A percentile compares a stretch with the other conserved stretches of the same genome.
These are phyloP conservation scores for Calonectria ilicicola DNA, from an alignment of 2,329 filamentous ascomycete species.

Conservation along the genomic window DNA sequence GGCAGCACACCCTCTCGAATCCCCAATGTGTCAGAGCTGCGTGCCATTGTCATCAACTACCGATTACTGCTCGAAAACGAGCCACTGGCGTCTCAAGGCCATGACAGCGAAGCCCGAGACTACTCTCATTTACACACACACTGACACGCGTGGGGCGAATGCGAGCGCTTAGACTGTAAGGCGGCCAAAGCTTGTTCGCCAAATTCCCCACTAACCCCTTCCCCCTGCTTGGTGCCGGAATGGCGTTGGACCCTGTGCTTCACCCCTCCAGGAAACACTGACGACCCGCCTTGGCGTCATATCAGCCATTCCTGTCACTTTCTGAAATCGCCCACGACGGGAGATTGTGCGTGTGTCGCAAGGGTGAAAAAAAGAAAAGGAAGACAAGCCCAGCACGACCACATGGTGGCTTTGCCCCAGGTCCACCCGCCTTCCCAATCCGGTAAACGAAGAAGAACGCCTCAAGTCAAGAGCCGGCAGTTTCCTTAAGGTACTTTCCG, in stretches of 20 bases:
- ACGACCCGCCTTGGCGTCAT: constrained; percentile 38
- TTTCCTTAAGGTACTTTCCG: constrained; percentile 4
- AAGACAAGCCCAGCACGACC: constrained; percentile 8
- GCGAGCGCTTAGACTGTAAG: constrained; percentile 21
- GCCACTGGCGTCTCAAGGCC: background rate
- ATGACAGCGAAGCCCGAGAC: constrained; percentile 24
- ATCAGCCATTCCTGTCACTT: constrained; percentile 32
- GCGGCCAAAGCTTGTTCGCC: constrained; percentile 9
- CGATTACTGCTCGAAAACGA: background rate
- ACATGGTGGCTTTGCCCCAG: constrained; percentile 23
- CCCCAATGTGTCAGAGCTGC: background rate
- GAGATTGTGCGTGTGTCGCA: constrained; percentile 25
- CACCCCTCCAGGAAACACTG: constrained; percentile 25
- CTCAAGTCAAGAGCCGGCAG: background rate
- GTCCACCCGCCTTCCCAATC: background rate
- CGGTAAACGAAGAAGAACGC: background rate
- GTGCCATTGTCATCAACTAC: background rate
- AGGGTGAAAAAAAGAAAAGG: constrained; percentile 5
- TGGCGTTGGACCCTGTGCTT: constrained; percentile 35
- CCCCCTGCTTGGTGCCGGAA: constrained; percentile 36
- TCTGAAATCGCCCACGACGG: background rate
- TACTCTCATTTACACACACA: constrained; percentile 30
- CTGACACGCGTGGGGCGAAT: constrained; percentile 19
- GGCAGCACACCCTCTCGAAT: background rate
- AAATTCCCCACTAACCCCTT: constrained; percentile 25